Evolutionary conservation across 176 grass and related monocot genomes (phyloP).

Genomic region (Raddia distichophylla): DNA sequence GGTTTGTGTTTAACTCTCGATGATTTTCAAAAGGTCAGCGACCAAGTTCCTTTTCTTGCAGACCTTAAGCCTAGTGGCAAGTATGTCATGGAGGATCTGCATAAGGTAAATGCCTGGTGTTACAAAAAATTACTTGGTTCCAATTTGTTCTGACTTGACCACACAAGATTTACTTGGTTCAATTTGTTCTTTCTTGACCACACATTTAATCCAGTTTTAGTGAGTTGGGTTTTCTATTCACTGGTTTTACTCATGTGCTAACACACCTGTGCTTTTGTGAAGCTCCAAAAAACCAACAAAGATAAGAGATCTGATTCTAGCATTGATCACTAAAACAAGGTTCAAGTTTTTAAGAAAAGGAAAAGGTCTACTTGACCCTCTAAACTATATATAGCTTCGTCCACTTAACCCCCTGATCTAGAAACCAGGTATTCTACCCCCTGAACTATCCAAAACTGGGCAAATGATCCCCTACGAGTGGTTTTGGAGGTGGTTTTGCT

Average conservation of each 20-base stretch:
- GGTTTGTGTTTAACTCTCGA: conserved; percentile 87
- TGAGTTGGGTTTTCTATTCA: not conserved
- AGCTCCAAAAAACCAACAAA: conserved; percentile 9
- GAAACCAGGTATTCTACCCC: too few relatives aligned
- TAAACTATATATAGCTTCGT: too few relatives aligned
- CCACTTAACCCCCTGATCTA: too few relatives aligned
- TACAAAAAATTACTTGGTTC: conserved; percentile 30
- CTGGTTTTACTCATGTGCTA: not conserved
- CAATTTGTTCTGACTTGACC: conserved; percentile 12
- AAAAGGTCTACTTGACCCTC: too few relatives aligned
- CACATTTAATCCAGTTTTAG: not conserved
- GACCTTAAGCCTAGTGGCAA: conserved; percentile 99
- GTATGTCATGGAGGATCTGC: conserved; percentile 99
- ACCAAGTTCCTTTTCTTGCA: conserved; percentile 93
- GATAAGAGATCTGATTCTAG: not conserved
- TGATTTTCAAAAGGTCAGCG: conserved; percentile 99
- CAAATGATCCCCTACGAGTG: too few relatives aligned
- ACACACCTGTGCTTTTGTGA: not conserved
- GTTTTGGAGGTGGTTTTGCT: too few relatives aligned
- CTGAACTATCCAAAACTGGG: too few relatives aligned
- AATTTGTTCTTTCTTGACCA: conserved; percentile 11
- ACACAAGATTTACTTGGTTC: conserved; percentile 29
- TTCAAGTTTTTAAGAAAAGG: not conserved
- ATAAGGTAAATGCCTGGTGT: conserved; percentile 66
- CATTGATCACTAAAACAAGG: not conserved